Base-by-base conservation (phyloP, 2,329 filamentous ascomycete species). In the Thermomyces lanuginosus region DNA sequence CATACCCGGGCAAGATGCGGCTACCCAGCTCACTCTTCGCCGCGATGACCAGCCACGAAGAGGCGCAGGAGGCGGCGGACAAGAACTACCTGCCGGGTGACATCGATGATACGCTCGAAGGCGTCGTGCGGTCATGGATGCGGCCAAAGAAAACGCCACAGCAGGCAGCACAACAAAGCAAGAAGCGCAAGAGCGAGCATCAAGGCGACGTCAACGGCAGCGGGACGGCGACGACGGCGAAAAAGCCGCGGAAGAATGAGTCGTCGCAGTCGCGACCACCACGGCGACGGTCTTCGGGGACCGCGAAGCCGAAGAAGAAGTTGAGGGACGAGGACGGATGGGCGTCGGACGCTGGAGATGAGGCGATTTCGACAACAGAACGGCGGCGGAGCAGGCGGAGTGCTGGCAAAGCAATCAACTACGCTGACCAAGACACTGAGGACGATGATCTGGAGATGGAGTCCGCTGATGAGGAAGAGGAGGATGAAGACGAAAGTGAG, bases 1-100 rank as follows among this genome's bases (percentile, higher is more conserved):
- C 79, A 1, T 91, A 76, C 50, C 71, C 83, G 0, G 72, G 69
- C 22, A 91, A 91, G 53, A 67, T 89, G 32, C 74, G 78, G 9
- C 57, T 95, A 32, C 84, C 89, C 0, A 67, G 70, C 15, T 77
- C 77, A 1, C 64, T 95, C 9, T 95, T 89, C 50, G 66, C 66
- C 9, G 63, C 72, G 3, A 65, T 95, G 36, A 67, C 74, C 11
- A 80, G 69, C 34, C 83, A 91, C 42, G 69, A 76, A 16, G 68
- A 72, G 25, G 84, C 84, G 1, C 78, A 89, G 44, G 71, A 80
- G 42, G 83, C 92, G 44, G 82, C 84, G 0, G 75, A 82, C 49
- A 91, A 77, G 60, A 75, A 77, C 32, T 92, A 78, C 47, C 65
- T 92, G 7, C 76, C 81, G 1, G 76, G 83, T 8, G 76, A 75